Base-by-base conservation (phyloP, 352 stramenopile species). In the Elongisporangium anandrum region DNA sequence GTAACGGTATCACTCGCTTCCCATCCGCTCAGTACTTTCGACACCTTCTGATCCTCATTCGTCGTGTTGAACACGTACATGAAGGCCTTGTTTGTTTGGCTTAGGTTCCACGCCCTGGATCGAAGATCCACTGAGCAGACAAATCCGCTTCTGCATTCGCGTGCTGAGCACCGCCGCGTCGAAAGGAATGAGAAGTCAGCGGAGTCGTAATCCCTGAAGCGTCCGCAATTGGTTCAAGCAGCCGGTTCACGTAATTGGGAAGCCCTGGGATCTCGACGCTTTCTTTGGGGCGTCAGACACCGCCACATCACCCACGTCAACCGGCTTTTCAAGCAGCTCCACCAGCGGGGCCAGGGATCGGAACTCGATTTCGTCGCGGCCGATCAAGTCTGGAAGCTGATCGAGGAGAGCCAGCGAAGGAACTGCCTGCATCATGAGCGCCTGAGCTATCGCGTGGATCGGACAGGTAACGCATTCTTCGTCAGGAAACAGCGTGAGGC, bases 61-160 rank as follows among this genome's bases (percentile, higher is more conserved):
- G 63, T 71, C 0, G 68, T 72, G 51, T 75, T 77, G 48, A 75
- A 71, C 4, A 77, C 56, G 51, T 75, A 73, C 6, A 52, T 7
- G 2, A 68, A 73, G 5, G 50, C 63, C 29, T 80, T 75, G 54
- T 69, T 65, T 22, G 59, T 70, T 0, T 59, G 22, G 0, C 52
- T 50, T 24, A 75, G 58, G 29, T 65, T 73, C 65, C 60, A 77
- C 0, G 58, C 1, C 65, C 66, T 0, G 59, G 66, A 19, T 77
- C 66, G 17, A 66, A 61, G 10, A 71, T 75, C 66, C 68, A 77
- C 38, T 73, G 58, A 4, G 64, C 20, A 10, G 20, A 61, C 15
- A 74, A 2, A 8, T 60, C 50, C 0, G 60, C 3, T 3, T 50
- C 29, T 2, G 21, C 59, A 53, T 75, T 75, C 0, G 66, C 63